Conservation (phyloP, 441 rosid species). For the Hura crepitans region DNA sequence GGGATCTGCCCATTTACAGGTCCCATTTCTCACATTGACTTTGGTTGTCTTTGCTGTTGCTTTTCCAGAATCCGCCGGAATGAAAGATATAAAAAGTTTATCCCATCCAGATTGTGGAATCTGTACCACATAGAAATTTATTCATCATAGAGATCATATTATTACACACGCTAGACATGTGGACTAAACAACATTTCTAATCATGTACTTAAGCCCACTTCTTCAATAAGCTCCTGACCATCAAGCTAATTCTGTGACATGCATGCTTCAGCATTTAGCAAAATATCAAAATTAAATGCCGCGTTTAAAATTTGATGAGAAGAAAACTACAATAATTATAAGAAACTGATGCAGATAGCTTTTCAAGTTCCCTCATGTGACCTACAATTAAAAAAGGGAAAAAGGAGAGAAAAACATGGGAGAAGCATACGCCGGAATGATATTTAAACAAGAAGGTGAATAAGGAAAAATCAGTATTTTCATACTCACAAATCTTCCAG, state of each 20-base stretch:
- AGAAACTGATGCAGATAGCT: not conserved
- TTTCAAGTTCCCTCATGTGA: not conserved
- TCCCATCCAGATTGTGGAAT: constrained; percentile 98
- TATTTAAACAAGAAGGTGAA: not conserved
- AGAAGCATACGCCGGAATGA: not conserved
- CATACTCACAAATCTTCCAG: not conserved
- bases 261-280: not conserved
- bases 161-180: not conserved
- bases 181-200: not conserved
- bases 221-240: not conserved
- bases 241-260: not conserved
- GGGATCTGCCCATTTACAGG: constrained; percentile 99
- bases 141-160: not conserved
- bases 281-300: not conserved
- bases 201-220: not conserved
- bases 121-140: constrained; percentile 33
- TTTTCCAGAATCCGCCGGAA: constrained; percentile 91
- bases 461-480: not conserved
- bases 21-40: constrained; percentile 94
- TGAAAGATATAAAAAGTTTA: constrained; percentile 83
- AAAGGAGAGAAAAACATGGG: not conserved
- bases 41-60: constrained; percentile 90
- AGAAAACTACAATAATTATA: not conserved
- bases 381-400: not conserved
- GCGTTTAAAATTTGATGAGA: not conserved